A percentile compares a stretch with the other conserved stretches of the same genome.
Evolutionary conservation across 768 basidiomycete genomes (phyloP).

Genomic region (Pholiota molesta): DNA sequence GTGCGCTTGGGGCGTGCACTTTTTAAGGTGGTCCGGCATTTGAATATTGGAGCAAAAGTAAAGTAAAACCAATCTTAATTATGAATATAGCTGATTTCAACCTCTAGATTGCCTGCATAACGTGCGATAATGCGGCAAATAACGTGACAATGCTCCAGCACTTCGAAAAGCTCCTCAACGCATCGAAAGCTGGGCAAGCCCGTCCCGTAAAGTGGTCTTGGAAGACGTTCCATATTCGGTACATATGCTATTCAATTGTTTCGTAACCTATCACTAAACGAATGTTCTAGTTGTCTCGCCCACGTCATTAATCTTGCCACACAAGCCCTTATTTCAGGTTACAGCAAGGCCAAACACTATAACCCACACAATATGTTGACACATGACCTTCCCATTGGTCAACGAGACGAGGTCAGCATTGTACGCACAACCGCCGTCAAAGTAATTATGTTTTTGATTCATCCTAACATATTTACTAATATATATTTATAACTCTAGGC

Average conservation of each 20-base stretch:
- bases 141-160: neutral
- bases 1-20: slow-evolving; percentile 24
- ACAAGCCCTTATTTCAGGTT: slow-evolving; percentile 25
- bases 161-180: neutral
- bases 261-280: neutral
- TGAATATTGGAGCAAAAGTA: slow-evolving; percentile 34
- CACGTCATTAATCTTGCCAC: slow-evolving; percentile 35
- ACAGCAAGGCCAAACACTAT: slow-evolving; percentile 28
- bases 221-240: neutral
- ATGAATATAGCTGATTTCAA: neutral
- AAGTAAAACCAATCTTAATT: neutral
- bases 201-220: neutral
- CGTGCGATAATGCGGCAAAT: neutral
- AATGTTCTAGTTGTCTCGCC: neutral
- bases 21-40: slow-evolving; percentile 31
- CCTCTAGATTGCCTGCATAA: neutral
- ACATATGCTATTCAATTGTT: neutral
- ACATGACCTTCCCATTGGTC: too few species aligned
- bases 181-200: neutral
- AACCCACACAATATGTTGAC: slow-evolving; percentile 1
- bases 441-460: too few species aligned
- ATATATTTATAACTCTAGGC: too few species aligned
- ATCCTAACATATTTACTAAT: too few species aligned
- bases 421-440: too few species aligned
- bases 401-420: too few species aligned